Base-by-base conservation (phyloP, 1,139 yeast genomes). In the Pichia sp. region DNA sequence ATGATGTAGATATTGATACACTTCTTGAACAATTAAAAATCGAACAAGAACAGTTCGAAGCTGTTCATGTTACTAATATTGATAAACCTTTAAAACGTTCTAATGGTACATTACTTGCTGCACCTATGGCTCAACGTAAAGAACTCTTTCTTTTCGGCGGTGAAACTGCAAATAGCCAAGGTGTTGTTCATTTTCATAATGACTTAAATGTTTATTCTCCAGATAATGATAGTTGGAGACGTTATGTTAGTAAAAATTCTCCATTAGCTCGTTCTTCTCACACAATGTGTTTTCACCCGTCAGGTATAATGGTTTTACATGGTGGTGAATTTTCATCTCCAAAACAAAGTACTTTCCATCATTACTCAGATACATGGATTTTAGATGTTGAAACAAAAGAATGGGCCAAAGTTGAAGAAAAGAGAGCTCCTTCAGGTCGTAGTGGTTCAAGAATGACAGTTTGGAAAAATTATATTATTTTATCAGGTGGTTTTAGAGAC, bases 301-400 rank as follows among this genome's bases (percentile, higher is more conserved):
- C 91, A 3, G 98, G 98, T 10, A 72, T 90, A 1, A 77, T 88
- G 29, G 70, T 93, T 56, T 70, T 93, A 75, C 93, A 89, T 72
- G 99, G 98, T 50, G 99, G 99, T 60, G 99, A 93, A 69, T 93
- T 93, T 62, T 88, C 97, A 1, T 87, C 96, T 9, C 98, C 98
- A 2, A 93, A 91, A 64, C 99, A 93, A 68, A 83, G 90, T 48
- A 89, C 97, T 0, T 93, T 93, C 68, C 95, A 93, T 68, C 99
- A 93, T 69, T 93, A 89, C 67, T 95, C 96, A 22, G 99, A 93
- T 65, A 86, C 96, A 4, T 93, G 98, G 98, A 75, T 91, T 50
- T 72, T 93, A 56, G 98, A 93, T 63, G 80, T 91, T 1, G 82
- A 79, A 34, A 74, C 85, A 18, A 89, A 87, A 62, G 96, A 90